Evolutionary conservation across 2,329 filamentous ascomycete genomes (phyloP).

Genomic region (Curvularia lunata): DNA sequence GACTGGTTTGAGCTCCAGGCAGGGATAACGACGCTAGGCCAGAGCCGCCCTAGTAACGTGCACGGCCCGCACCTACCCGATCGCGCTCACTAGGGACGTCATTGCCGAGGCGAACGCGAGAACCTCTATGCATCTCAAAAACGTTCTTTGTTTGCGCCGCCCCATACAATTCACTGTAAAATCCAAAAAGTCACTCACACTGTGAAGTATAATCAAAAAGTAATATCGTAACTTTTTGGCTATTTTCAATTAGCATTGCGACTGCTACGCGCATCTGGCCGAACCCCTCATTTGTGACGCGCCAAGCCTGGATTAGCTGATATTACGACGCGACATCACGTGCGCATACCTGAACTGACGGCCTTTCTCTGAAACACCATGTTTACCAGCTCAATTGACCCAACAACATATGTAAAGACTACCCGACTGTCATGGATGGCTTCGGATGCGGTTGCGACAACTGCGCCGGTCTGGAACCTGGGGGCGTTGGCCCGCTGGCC

Average conservation of each 20-base stretch:
- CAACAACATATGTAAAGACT: conserved; percentile 21
- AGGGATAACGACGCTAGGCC: conserved; percentile 14
- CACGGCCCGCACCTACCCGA: conserved; percentile 14
- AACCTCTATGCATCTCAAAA: conserved; percentile 23
- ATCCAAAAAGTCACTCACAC: background rate
- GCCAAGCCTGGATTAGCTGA: conserved; percentile 7
- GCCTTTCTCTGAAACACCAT: conserved; percentile 21
- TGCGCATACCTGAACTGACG: conserved; percentile 9
- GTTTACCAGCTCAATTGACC: conserved; percentile 24
- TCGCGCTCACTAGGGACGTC: conserved; percentile 15
- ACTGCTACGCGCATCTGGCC: background rate
- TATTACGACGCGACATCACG: conserved; percentile 22
- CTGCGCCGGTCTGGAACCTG: conserved; percentile 22
- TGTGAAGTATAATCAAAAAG: background rate
- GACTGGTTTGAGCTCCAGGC: conserved; percentile 16
- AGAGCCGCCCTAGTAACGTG: conserved; percentile 12
- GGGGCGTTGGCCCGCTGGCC: conserved; percentile 25
- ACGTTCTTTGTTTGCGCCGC: conserved; percentile 22
- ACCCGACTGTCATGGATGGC: conserved; percentile 20
- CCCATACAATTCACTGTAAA: conserved; percentile 4
- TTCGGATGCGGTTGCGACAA: conserved; percentile 25
- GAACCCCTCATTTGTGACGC: conserved; percentile 7
- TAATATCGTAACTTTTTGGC: background rate
- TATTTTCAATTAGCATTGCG: background rate
- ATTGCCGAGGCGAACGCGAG: conserved; percentile 26